These are phyloP conservation scores for Prunus armeniaca DNA, from an alignment of 306 rosid species.

Conservation along the genomic window DNA sequence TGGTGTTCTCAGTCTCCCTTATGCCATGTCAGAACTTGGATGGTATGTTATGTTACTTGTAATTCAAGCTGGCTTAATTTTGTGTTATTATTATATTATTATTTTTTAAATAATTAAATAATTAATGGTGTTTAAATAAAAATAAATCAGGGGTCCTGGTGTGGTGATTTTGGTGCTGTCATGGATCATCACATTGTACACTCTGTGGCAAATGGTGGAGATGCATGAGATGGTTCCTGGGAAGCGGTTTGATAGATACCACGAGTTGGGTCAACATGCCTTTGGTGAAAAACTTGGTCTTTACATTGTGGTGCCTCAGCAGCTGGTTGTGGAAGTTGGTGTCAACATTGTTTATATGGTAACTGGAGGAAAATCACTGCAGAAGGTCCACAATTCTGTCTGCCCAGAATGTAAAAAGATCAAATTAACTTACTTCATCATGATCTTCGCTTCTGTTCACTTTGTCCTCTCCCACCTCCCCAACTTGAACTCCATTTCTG, in stretches of 20 bases:
- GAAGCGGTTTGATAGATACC: slow-evolving; percentile 55
- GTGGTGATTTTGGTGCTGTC: slow-evolving; percentile 47
- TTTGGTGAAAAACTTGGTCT: slow-evolving; percentile 63
- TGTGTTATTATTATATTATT: background rate
- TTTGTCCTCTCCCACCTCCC: slow-evolving; percentile 59
- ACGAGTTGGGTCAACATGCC: slow-evolving; percentile 55
- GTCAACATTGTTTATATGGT: slow-evolving; percentile 53
- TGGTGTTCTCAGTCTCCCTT: slow-evolving; percentile 64
- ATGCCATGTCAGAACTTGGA: slow-evolving; percentile 55
- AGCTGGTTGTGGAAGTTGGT: slow-evolving; percentile 49
- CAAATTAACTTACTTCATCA: slow-evolving; percentile 48
- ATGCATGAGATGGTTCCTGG: slow-evolving; percentile 70
- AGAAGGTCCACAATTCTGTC: slow-evolving; percentile 41
- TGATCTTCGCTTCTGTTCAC: slow-evolving; percentile 60
- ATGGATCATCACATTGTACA: slow-evolving; percentile 58
- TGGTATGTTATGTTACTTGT: slow-evolving; percentile 37
- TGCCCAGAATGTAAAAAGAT: slow-evolving; percentile 27
- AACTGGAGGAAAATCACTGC: slow-evolving; percentile 52
- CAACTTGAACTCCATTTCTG: slow-evolving; percentile 50
- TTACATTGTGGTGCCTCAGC: slow-evolving; percentile 62
- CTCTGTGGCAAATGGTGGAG: slow-evolving; percentile 68
- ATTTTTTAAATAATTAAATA: background rate
- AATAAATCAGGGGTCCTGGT: slow-evolving; percentile 76
- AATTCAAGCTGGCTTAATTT: background rate
- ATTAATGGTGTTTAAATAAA: too few relatives aligned